Base-by-base conservation (phyloP, 2,329 filamentous ascomycete genomes). In the Neopestalotiopsis rosae region DNA sequence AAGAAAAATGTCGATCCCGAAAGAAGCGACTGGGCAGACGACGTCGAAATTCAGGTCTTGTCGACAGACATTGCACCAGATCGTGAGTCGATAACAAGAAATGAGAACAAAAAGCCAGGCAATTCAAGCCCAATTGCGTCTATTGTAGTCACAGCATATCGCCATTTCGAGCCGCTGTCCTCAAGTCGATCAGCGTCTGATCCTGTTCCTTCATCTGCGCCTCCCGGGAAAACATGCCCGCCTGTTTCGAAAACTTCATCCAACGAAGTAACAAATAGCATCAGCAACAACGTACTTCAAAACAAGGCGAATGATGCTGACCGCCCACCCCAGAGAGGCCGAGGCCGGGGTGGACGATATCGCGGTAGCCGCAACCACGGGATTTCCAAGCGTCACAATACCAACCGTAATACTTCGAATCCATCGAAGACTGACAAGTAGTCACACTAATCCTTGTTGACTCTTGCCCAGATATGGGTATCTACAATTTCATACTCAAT, bases 1-100 rank as follows among this genome's bases (percentile, higher is more conserved):
- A 58, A 63, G 49, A 38, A 66, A 66, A 66, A 62, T 14, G 45
- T 70, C 4, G 69, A 71, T 42, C 70, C 74, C 30, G 70, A 74
- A 45, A 72, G 71, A 69, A 76, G 67, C 34, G 74, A 70, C 68
- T 72, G 76, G 76, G 76, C 76, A 38, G 77, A 78, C 62, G 76
- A 78, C 63, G 74, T 75, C 38, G 74, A 77, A 62, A 71, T 56
- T 40, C 64, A 69, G 20, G 56, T 40, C 56, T 56, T 32, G 28
- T 30, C 34, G 20, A 45, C 58, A 3, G 24, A 34, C 24, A 28
- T 32, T 13, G 42, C 52, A 17, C 30, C 32, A 38, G 17, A 38
- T 9, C 58, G 28, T 7, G 40, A 34, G 9, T 38, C 57, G 5
- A 28, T 13, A 17, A 30, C 28, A 32, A 38, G 49, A 12, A 63